phyloP scores from a whole-genome alignment of 2,329 filamentous ascomycete genomes.

The Verruconis gallopava region DNA sequence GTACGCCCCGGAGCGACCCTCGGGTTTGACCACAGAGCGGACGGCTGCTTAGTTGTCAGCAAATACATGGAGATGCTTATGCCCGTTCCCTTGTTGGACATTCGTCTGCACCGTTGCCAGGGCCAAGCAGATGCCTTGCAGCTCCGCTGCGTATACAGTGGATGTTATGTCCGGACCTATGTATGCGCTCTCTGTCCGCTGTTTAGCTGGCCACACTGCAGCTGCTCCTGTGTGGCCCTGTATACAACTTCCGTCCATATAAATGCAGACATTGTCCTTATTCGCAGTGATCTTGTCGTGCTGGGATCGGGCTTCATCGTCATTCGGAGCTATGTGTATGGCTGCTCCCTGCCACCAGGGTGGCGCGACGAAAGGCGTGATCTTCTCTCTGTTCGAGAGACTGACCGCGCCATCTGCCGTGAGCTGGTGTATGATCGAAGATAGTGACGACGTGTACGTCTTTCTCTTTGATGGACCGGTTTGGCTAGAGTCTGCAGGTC shows the following conservation, averaged over 20 bases:
- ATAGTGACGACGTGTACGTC: no score
- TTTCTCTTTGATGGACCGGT: no score
- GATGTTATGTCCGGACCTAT: neutral
- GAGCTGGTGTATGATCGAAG: no score
- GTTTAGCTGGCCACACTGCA: conserved; percentile 10
- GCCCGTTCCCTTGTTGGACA: neutral
- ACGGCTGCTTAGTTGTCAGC: conserved; percentile 23
- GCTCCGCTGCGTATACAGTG: neutral
- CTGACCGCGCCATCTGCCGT: no score
- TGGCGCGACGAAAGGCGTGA: no score
- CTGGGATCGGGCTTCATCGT: neutral
- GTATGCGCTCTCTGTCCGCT: neutral
- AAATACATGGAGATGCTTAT: conserved; percentile 15
- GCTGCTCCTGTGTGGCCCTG: conserved; percentile 13
- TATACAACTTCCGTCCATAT: conserved; percentile 12
- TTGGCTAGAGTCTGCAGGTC: no score
- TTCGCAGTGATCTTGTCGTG: neutral
- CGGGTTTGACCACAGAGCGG: conserved; percentile 17
- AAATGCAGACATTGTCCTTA: neutral
- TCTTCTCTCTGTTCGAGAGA: no score
- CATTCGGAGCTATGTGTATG: no score
- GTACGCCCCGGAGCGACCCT: conserved; percentile 19
- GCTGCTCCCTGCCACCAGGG: no score
- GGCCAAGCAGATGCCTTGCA: neutral
- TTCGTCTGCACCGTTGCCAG: neutral